A percentile compares a stretch with the other conserved stretches of the same genome.
These are phyloP conservation scores for Carpinus viminea DNA, from an alignment of 306 rosid species.

Conservation along the genomic window DNA sequence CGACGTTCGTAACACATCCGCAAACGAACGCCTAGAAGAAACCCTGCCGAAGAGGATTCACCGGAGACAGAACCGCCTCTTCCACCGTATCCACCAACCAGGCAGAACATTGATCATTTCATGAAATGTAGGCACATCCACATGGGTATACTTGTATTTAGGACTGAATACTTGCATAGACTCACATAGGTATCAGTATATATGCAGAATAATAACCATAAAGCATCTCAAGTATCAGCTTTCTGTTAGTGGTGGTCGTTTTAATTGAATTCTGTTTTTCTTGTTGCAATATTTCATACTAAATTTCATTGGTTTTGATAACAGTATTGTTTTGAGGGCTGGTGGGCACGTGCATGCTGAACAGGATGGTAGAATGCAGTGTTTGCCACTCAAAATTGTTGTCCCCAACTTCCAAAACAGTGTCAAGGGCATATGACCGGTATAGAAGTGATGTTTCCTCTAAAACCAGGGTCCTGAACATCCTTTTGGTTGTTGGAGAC, in stretches of 20 bases:
- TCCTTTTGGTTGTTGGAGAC: conserved; percentile 5
- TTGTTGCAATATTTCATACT: neutral
- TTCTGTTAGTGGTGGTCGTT: neutral
- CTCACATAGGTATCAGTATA: neutral
- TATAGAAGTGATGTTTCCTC: conserved; percentile 14
- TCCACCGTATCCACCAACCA: too few relatives aligned
- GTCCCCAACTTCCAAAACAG: conserved; percentile 10
- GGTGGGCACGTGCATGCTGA: conserved; percentile 1
- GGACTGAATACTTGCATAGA: neutral
- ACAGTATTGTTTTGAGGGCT: neutral
- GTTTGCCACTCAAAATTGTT: conserved; percentile 11
- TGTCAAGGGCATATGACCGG: conserved; percentile 5
- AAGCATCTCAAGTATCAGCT: neutral
- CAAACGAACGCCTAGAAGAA: too few relatives aligned
- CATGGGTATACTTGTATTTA: neutral
- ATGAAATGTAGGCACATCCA: neutral
- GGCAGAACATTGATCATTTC: neutral
- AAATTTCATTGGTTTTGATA: neutral
- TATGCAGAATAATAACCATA: neutral
- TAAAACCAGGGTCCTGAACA: neutral
- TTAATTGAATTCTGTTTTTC: neutral
- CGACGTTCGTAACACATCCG: too few relatives aligned
- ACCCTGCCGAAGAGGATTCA: too few relatives aligned
- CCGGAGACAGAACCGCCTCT: too few relatives aligned
- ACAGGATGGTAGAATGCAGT: conserved; percentile 9